phyloP scores from a whole-genome alignment of 2,329 filamentous ascomycete species.

The Neopestalotiopsis sp. region DNA sequence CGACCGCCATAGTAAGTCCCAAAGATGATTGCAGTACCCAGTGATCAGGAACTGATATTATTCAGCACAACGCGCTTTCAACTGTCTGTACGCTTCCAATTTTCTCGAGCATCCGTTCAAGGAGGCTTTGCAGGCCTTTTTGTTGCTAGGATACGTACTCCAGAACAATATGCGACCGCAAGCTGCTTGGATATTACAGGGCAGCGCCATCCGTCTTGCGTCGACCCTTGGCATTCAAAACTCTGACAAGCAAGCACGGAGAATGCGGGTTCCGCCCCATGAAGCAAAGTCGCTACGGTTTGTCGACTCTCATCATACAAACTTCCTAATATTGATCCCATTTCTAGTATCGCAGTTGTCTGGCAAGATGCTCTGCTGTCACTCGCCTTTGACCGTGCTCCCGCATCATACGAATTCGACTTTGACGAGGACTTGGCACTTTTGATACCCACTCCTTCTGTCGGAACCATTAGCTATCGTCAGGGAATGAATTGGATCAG shows the following conservation, averaged over 20 bases:
- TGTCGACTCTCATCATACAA: no score
- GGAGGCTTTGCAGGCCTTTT: not conserved
- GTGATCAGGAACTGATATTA: no score
- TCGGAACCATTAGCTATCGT: not conserved
- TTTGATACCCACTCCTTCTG: not conserved
- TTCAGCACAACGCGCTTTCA: not conserved
- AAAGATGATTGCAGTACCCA: fast-evolving
- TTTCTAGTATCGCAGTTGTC: not conserved
- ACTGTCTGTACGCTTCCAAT: not conserved
- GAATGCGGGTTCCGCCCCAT: not conserved
- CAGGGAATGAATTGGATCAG: slow-evolving; percentile 7
- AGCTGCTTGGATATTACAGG: slow-evolving; percentile 4
- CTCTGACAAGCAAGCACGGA: not conserved
- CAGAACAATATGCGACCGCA: slow-evolving; percentile 6
- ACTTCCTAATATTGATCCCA: not conserved
- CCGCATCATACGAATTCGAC: slow-evolving; percentile 1
- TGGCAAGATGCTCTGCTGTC: not conserved
- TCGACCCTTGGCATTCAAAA: not conserved
- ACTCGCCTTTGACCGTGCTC: not conserved
- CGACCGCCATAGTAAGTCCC: not conserved
- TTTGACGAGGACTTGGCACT: not conserved
- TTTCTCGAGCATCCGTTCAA: slow-evolving; percentile 2
- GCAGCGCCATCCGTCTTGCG: not conserved
- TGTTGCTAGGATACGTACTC: not conserved
- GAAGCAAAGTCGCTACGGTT: slow-evolving; percentile 1